phyloP scores from a whole-genome alignment of 2,329 filamentous ascomycete genomes.

The Nannizzia gypsea region DNA sequence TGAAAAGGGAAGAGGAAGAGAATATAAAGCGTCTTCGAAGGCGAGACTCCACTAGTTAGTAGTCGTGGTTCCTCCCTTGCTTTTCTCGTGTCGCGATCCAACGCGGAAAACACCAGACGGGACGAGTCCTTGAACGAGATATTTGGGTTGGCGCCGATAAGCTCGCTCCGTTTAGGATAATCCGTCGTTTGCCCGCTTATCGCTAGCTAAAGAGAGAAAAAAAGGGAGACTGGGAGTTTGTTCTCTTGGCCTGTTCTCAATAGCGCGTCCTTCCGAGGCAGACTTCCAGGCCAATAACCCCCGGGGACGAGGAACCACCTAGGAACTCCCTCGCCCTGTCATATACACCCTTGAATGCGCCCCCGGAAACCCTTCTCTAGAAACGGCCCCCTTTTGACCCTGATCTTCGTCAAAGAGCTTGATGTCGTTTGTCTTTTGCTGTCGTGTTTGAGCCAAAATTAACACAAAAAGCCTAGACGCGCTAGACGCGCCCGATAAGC shows the following conservation, averaged over 20 bases:
- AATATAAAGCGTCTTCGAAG: not conserved
- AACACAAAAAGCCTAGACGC: not conserved
- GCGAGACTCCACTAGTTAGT: not conserved
- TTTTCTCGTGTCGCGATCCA: conserved; percentile 3
- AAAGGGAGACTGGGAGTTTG: not conserved
- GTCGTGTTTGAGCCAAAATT: not conserved
- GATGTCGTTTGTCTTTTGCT: not conserved
- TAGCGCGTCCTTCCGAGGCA: not conserved
- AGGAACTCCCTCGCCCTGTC: not conserved
- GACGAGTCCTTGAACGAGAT: not conserved
- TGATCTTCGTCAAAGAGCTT: not conserved
- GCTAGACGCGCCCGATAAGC: not conserved
- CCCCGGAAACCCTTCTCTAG: not conserved
- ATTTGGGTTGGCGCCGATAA: conserved; percentile 1
- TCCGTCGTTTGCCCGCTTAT: not conserved
- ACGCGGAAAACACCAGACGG: conserved; percentile 2
- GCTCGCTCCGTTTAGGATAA: not conserved
- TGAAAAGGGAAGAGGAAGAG: not conserved
- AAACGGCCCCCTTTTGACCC: not conserved
- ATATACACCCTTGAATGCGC: too few species aligned
- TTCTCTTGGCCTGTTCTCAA: not conserved
- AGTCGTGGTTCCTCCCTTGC: not conserved
- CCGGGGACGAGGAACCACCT: not conserved
- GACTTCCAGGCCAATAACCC: not conserved
- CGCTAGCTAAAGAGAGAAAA: not conserved